Base-by-base conservation (phyloP, 2,329 filamentous ascomycete species). In the Pyricularia sp. region DNA sequence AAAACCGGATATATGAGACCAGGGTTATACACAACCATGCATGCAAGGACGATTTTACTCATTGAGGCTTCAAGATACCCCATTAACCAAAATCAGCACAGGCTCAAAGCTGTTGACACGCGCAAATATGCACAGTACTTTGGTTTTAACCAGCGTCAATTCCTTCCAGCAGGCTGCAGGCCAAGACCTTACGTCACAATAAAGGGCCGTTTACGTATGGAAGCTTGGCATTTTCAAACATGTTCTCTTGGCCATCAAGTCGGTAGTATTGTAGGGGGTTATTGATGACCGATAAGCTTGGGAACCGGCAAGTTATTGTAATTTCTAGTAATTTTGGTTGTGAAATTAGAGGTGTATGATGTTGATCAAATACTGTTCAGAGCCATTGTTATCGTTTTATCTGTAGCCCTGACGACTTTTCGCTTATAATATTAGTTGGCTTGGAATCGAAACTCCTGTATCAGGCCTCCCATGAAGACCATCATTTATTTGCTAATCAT, bases 91-190 rank as follows among this genome's bases (percentile, higher is more conserved):
- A 22, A 22, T 61, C 44, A 65, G 64, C 49, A 33, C 49, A 33
- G 24, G 80, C 77, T 80, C 35, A 78, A 80, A 74, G 44, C 72
- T 81, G 4, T 65, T 73, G 5, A 75, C 77, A 53, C 76, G 77
- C 57, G 73, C 79, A 7, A 67, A 66, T 12, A 66, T 74, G 12
- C 22, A 12, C 8, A 44, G 62, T 33, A 33, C 44, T 69, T 28
- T 65, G 6, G 69, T 72, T 31, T 68, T 68, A 2, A 63, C 70
- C 12, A 69, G 67, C 3, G 68, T 70, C 35, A 74, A 73, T 68
- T 70, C 74, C 64, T 74, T 74, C 64, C 70, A 72, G 16, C 73
- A 74, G 33, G 66, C 68, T 7, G 73, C 72, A 0, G 73, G 73
- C 3, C 70, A 74, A 61, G 66, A 68, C 4, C 74, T 75, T 63